Percentiles rank a stretch among this genome's conserved stretches.
phyloP scores from a whole-genome alignment of 1,139 yeast species.

The Saccharomyces pastorianus region DNA sequence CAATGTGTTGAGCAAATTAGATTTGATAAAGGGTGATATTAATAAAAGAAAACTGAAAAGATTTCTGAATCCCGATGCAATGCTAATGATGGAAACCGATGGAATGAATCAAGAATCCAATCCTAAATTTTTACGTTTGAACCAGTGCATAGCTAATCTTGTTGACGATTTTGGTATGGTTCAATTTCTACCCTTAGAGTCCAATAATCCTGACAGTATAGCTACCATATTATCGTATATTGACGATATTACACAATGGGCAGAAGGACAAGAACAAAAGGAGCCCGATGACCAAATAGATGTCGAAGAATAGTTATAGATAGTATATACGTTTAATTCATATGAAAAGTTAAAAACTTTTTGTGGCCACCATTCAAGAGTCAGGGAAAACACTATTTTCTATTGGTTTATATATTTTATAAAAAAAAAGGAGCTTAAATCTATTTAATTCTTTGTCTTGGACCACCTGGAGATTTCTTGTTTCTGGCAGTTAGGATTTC shows the following conservation, averaged over 20 bases:
- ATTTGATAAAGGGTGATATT: conserved; percentile 68
- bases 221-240: conserved; percentile 81
- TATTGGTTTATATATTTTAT: not conserved
- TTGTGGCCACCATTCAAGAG: too few relatives aligned
- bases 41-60: conserved; percentile 70
- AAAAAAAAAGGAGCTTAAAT: not conserved
- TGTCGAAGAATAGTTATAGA: conserved; percentile 36
- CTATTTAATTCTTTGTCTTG: conserved; percentile 49
- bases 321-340: not conserved
- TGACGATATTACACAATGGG: conserved; percentile 97
- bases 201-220: conserved; percentile 71
- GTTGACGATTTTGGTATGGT: conserved; percentile 99
- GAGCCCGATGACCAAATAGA: conserved; percentile 81
- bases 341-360: not conserved
- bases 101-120: conserved; percentile 44
- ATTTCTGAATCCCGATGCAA: conserved; percentile 86
- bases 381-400: too few relatives aligned
- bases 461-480: conserved; percentile 80
- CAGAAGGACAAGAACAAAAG: conserved; percentile 91
- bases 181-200: conserved; percentile 83
- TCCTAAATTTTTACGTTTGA: conserved; percentile 68
- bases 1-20: conserved; percentile 78
- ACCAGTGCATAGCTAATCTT: conserved; percentile 74
- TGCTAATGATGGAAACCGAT: conserved; percentile 47
- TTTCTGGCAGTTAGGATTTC: conserved; percentile 83